Conservation (phyloP, 139 green algal genomes). For the Astrephomene gubernaculifera region DNA sequence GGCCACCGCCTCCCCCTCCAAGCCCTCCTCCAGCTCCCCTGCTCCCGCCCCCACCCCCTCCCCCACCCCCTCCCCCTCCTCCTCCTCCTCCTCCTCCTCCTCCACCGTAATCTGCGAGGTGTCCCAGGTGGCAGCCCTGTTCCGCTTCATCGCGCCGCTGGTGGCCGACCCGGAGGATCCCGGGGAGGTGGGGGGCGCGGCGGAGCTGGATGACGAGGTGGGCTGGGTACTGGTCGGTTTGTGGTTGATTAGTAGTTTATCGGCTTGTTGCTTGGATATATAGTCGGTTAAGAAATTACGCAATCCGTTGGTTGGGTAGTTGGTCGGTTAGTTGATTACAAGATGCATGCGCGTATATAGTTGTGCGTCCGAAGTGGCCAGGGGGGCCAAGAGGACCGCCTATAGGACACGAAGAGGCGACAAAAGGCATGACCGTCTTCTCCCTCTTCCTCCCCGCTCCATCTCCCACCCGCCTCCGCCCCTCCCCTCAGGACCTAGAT, state of each 20-base stretch:
- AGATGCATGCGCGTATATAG: too few relatives aligned
- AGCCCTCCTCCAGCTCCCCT: not conserved
- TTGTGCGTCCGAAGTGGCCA: too few relatives aligned
- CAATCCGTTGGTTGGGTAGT: too few relatives aligned
- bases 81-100: not conserved
- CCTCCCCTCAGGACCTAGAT: slow-evolving; percentile 76
- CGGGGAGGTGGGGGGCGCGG: slow-evolving; percentile 29
- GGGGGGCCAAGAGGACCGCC: not conserved
- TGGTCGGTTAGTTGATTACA: too few relatives aligned
- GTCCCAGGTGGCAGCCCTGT: slow-evolving; percentile 68
- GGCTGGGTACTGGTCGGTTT: too few relatives aligned
- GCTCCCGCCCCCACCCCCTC: not conserved
- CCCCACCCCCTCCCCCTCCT: not conserved
- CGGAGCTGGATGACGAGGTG: slow-evolving; percentile 81
- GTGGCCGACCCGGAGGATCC: slow-evolving; percentile 64
- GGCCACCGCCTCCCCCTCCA: not conserved
- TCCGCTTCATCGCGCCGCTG: slow-evolving; percentile 82
- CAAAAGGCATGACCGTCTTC: too few relatives aligned
- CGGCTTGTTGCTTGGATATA: too few relatives aligned
- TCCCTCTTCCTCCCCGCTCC: not conserved
- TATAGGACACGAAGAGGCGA: too few relatives aligned
- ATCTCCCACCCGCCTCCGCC: not conserved
- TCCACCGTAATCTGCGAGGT: not conserved
- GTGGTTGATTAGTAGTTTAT: too few relatives aligned
- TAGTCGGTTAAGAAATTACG: too few relatives aligned